Conservation (phyloP, 257 asterid genomes). For the Leptodermis oblonga region DNA sequence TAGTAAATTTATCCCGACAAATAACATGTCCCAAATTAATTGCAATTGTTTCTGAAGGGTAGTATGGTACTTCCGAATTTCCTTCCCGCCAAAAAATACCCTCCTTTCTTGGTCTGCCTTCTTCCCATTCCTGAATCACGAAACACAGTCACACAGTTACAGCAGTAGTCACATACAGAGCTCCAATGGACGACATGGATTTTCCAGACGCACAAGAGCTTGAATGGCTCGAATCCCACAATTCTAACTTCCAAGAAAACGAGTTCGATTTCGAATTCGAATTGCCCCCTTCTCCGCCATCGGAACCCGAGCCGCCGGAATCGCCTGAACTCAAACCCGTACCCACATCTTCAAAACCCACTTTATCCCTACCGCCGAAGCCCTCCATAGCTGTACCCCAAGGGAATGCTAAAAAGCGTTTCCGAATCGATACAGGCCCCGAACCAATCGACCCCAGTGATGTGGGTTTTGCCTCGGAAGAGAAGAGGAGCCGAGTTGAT, state of each 20-base stretch:
- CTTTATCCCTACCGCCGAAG: conserved; percentile 43
- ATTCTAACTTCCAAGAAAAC: conserved; percentile 38
- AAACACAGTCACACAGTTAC: neutral
- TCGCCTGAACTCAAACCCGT: conserved; percentile 7
- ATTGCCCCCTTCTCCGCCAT: conserved; percentile 41
- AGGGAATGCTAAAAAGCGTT: conserved; percentile 44
- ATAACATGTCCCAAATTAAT: too few species aligned
- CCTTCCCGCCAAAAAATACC: conserved; percentile 44
- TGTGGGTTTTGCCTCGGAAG: conserved; percentile 1
- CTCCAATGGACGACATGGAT: too few species aligned
- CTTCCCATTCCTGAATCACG: neutral
- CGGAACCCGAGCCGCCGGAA: conserved; percentile 27
- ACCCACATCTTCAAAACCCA: conserved; percentile 32
- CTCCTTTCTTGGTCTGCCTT: too few species aligned
- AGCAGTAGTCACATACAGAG: conserved; percentile 24
- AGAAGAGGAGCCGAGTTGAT: conserved; percentile 18
- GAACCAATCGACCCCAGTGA: neutral
- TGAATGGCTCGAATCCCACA: conserved; percentile 71
- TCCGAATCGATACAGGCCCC: conserved; percentile 27
- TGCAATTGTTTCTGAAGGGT: too few species aligned
- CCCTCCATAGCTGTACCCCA: conserved; percentile 35
- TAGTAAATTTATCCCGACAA: too few species aligned
- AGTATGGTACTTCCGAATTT: neutral
- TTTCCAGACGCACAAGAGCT: too few species aligned
- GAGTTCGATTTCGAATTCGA: conserved; percentile 47